Evolutionary conservation across 2,329 filamentous ascomycete genomes (phyloP), one percentile per base, ranked within the genome.

Genomic region (Apiospora phragmitis): DNA sequence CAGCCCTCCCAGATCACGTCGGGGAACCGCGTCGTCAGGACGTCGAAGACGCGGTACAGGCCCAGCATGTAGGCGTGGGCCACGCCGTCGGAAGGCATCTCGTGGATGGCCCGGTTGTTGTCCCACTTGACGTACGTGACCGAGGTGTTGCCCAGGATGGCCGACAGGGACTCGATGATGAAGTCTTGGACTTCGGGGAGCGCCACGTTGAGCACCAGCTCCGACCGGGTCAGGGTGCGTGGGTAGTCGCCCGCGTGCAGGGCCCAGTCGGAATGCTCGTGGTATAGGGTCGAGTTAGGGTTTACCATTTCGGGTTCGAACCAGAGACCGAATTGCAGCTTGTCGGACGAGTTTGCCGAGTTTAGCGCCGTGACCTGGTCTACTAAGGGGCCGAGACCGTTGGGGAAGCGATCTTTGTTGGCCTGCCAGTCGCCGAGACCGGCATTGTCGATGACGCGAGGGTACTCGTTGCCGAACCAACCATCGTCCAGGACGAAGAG

Each of bases 301-400:
- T 89, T 91, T 67, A 91, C 86, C 90, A 92, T 92, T 74, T 92
- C 90, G 0, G 89, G 90, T 76, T 92, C 90, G 2, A 92, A 84
- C 90, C 90, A 92, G 4, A 92, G 83, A 21, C 90, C 90, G 73
- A 92, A 92, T 16, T 85, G 82, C 65, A 92, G 77, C 1, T 85
- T 82, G 0, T 82, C 80, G 0, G 84, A 82, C 0, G 85, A 82
- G 41, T 87, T 85, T 2, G 83, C 78, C 2, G 65, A 42, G 12
- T 62, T 26, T 4, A 38, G 24, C 5, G 47, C 35, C 1, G 67
- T 69, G 43, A 91, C 82, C 5, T 84, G 81, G 0, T 84, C 78
- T 1, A 90, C 85, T 1, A 90, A 84, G 0, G 86, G 80, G 0
- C 78, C 78, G 0, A 92, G 78, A 0, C 90, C 90, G 6, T 88